phyloP scores from a whole-genome alignment of 1,284 basidiomycete species.

The Ganoderma sinense region DNA sequence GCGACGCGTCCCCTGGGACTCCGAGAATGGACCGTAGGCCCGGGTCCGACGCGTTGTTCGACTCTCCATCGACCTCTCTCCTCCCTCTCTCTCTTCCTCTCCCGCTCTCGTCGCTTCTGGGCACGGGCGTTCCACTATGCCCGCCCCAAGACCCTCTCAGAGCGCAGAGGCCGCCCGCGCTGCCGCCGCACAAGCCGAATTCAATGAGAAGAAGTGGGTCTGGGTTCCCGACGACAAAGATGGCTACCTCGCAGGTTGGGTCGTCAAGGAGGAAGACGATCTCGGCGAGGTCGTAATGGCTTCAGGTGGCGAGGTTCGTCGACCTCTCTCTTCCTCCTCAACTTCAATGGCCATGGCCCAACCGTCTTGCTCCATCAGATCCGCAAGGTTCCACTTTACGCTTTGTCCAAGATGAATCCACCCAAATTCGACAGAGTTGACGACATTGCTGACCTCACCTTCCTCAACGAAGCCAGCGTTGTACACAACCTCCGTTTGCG shows the following conservation, averaged over 20 bases:
- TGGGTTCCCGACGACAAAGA: constrained; percentile 93
- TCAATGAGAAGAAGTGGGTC: constrained; percentile 97
- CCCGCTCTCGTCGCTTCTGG: constrained; percentile 1
- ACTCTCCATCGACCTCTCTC: constrained; percentile 1
- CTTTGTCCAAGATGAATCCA: constrained; percentile 95
- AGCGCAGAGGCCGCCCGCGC: constrained; percentile 76
- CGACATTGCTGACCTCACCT: constrained; percentile 98
- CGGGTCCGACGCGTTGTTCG: constrained; percentile 4
- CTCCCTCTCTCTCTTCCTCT: background rate
- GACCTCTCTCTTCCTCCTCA: background rate
- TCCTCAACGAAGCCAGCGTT: constrained; percentile 98
- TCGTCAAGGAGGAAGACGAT: constrained; percentile 85
- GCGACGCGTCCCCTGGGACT: constrained; percentile 26
- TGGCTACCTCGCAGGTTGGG: constrained; percentile 92
- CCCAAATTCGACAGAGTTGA: constrained; percentile 98
- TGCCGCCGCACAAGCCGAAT: constrained; percentile 92
- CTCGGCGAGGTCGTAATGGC: constrained; percentile 83
- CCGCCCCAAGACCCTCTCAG: constrained; percentile 61
- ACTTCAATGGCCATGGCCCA: background rate
- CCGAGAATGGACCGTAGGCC: background rate
- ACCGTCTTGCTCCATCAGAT: constrained; percentile 51
- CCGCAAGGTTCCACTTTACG: constrained; percentile 78
- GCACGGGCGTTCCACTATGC: constrained; percentile 47
- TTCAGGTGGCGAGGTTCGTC: constrained; percentile 77
- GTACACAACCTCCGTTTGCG: constrained; percentile 95